These are phyloP conservation scores for Climacium dendroides DNA, from an alignment of 225 moss, liverwort and hornwort genomes.

Conservation along the genomic window DNA sequence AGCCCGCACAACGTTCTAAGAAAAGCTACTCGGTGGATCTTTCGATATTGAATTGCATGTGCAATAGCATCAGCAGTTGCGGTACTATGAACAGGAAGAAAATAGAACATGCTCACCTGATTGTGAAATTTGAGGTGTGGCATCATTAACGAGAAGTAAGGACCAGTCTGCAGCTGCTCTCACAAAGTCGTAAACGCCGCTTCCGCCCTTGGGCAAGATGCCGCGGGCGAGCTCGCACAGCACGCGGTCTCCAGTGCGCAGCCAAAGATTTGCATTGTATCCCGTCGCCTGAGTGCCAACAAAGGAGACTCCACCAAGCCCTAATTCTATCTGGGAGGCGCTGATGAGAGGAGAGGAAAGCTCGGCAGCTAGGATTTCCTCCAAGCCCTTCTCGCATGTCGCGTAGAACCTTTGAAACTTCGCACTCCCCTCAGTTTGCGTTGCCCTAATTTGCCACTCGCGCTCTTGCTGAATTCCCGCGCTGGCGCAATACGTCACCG, in stretches of 20 bases:
- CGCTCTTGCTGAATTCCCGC: neutral
- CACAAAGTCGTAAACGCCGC: conserved; percentile 53
- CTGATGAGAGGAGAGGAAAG: conserved; percentile 47
- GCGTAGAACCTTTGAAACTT: conserved; percentile 36
- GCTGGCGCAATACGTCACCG: neutral
- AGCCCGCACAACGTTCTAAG: neutral
- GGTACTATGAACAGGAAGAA: neutral
- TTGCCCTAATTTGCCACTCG: neutral
- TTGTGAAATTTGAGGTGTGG: neutral
- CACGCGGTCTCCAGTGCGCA: conserved; percentile 59
- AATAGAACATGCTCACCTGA: neutral
- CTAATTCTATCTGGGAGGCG: conserved; percentile 38
- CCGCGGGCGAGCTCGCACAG: conserved; percentile 60
- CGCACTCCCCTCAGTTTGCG: neutral
- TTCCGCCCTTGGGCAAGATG: conserved; percentile 1
- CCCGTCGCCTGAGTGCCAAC: conserved; percentile 40
- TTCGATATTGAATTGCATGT: neutral
- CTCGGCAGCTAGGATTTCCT: conserved; percentile 67
- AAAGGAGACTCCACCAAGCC: conserved; percentile 62
- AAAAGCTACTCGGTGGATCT: neutral
- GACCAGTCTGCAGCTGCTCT: conserved; percentile 63
- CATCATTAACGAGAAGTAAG: conserved; percentile 37
- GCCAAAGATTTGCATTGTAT: conserved; percentile 64
- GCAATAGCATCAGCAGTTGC: neutral
- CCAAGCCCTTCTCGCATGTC: conserved; percentile 64